phyloP scores from a whole-genome alignment of 192 early-diverging fungal genomes.

The Coemansia sp. region DNA sequence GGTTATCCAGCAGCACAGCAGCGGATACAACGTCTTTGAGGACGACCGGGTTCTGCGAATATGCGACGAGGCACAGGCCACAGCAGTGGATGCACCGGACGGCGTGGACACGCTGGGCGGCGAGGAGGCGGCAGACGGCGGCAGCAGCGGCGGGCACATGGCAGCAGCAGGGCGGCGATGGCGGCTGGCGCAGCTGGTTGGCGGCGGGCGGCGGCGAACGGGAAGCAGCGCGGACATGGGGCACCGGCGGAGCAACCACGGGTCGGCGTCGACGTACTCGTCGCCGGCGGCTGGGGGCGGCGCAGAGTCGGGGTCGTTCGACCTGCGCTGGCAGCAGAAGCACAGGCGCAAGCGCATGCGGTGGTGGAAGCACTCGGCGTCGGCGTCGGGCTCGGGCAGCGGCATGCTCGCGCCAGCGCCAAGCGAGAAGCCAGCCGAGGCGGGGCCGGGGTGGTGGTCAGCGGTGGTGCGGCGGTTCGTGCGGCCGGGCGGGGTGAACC shows the following conservation, averaged over 20 bases:
- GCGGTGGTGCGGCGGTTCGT: conserved; percentile 16
- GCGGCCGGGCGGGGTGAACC: conserved; percentile 49
- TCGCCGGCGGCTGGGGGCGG: background rate
- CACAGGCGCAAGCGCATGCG: background rate
- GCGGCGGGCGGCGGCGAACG: background rate
- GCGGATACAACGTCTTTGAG: conserved; percentile 34
- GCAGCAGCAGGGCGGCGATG: background rate
- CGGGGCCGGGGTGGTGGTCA: background rate
- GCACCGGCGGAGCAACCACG: background rate
- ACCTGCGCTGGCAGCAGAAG: background rate
- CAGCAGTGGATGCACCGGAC: background rate
- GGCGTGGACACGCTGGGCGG: background rate
- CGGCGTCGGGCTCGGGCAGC: background rate
- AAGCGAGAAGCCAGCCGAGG: background rate
- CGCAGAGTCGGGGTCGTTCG: background rate
- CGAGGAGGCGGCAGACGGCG: background rate
- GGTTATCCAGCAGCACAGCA: conserved; percentile 20
- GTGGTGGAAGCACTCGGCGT: background rate
- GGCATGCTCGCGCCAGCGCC: background rate
- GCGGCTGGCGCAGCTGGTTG: background rate
- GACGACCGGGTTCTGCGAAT: conserved; percentile 31
- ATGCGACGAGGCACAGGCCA: conserved; percentile 21
- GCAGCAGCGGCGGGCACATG: background rate
- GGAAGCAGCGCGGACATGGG: background rate
- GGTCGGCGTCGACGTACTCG: background rate